Conservation (phyloP, 139 green algal genomes). For the Chlorella sp. region DNA sequence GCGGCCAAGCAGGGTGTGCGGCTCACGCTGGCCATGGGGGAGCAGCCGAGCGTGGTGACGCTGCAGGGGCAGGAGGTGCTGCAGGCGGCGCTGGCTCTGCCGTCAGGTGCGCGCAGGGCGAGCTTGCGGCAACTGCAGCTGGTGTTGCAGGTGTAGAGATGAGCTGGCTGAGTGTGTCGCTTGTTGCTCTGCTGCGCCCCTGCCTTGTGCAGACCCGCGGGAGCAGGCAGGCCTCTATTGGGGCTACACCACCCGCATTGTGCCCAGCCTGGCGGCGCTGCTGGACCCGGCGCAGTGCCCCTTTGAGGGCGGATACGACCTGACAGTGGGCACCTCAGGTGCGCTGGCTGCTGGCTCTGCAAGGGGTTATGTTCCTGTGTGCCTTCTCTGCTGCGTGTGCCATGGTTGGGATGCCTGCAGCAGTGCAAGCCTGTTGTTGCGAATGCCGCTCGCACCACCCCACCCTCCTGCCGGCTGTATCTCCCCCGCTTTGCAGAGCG, state of each 20-base stretch:
- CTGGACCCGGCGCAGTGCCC: constrained; percentile 57
- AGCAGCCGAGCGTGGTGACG: constrained; percentile 38
- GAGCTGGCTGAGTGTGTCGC: no score
- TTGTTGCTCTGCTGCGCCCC: no score
- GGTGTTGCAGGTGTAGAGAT: no score
- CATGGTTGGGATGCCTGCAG: no score
- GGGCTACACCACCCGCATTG: constrained; percentile 88
- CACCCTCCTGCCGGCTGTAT: no score
- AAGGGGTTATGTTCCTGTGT: background rate
- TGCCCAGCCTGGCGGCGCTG: constrained; percentile 63
- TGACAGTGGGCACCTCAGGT: constrained; percentile 73
- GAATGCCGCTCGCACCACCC: no score
- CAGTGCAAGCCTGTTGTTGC: no score
- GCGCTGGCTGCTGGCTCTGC: no score
- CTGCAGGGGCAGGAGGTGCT: constrained; percentile 65
- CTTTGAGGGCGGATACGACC: constrained; percentile 77
- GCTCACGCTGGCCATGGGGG: constrained; percentile 74
- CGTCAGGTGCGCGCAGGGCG: background rate
- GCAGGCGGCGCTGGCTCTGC: constrained; percentile 51
- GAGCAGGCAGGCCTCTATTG: constrained; percentile 80
- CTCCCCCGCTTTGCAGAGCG: constrained; percentile 62
- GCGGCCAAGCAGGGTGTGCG: constrained; percentile 44
- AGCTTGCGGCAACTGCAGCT: no score
- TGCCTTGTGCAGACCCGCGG: constrained; percentile 50
- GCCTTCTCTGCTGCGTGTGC: background rate